A percentile compares a stretch with the other conserved stretches of the same genome.
These are phyloP conservation scores for Cicer chorassanicum DNA, from an alignment of 306 rosid species.

Conservation along the genomic window DNA sequence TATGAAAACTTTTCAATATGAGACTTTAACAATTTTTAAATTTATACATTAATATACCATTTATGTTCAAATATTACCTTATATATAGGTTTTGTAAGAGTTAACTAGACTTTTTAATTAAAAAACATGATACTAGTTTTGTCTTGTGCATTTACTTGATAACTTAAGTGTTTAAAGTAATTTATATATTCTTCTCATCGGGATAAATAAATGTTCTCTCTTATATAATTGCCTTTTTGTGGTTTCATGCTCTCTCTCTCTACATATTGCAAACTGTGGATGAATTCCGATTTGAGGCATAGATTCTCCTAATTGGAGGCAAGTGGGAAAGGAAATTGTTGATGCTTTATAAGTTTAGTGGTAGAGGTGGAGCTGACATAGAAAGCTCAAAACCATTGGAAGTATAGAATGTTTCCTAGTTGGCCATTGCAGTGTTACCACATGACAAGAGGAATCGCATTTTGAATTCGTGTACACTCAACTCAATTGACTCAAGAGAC, in stretches of 20 bases:
- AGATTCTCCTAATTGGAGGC: slow-evolving; percentile 39
- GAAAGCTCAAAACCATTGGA: slow-evolving; percentile 34
- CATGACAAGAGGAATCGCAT: neutral
- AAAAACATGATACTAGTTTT: too few species aligned
- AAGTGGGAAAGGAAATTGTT: slow-evolving; percentile 33
- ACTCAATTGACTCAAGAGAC: neutral
- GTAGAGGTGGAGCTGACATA: slow-evolving; percentile 24
- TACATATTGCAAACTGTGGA: neutral
- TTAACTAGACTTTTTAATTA: too few species aligned
- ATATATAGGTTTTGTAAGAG: too few species aligned
- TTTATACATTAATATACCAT: too few species aligned
- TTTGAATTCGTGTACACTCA: neutral
- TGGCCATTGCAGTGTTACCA: slow-evolving; percentile 9
- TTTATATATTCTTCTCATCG: slow-evolving; percentile 9
- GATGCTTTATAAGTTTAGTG: slow-evolving; percentile 31
- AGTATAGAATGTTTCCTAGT: slow-evolving; percentile 19
- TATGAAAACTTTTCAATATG: too few species aligned
- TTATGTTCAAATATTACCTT: too few species aligned
- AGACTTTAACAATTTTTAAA: too few species aligned
- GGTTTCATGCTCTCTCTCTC: too few species aligned
- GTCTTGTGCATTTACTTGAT: neutral
- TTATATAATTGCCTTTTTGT: too few species aligned
- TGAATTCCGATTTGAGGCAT: slow-evolving; percentile 33
- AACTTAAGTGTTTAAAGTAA: slow-evolving; percentile 13
- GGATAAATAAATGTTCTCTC: neutral